A percentile compares a stretch with the other conserved stretches of the same genome.
Evolutionary conservation across 1,284 basidiomycete genomes (phyloP).

Genomic region (Tylopilus orsonianus): DNA sequence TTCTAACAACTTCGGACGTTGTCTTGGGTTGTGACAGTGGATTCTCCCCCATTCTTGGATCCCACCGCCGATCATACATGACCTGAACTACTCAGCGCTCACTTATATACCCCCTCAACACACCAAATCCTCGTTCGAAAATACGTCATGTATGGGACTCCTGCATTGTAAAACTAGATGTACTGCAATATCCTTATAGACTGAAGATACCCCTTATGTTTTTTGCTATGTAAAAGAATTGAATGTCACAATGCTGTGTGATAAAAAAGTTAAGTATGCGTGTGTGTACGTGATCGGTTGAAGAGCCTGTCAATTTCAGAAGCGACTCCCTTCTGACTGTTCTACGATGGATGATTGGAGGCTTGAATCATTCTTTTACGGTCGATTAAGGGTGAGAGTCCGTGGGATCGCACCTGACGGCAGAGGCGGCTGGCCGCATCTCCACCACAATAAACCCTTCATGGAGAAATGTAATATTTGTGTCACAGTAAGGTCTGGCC

Average conservation of each 20-base stretch:
- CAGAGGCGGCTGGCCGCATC: neutral
- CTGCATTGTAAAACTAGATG: slow-evolving; percentile 20
- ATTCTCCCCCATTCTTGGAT: slow-evolving; percentile 24
- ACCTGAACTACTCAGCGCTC: slow-evolving; percentile 6
- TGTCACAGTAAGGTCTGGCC: neutral
- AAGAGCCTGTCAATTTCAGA: neutral
- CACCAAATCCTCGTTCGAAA: neutral
- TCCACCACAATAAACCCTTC: neutral
- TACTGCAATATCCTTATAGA: slow-evolving; percentile 26
- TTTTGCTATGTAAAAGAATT: neutral
- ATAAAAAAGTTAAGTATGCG: neutral
- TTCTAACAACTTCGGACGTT: slow-evolving; percentile 24
- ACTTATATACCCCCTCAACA: neutral
- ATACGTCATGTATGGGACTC: slow-evolving; percentile 9
- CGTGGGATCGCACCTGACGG: neutral
- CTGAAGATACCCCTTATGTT: slow-evolving; percentile 25
- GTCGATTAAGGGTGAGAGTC: slow-evolving; percentile 1
- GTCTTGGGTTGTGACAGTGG: slow-evolving; percentile 26
- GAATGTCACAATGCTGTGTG: neutral
- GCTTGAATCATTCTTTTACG: neutral
- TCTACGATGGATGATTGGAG: no score
- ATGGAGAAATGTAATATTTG: slow-evolving; percentile 4
- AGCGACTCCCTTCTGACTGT: neutral
- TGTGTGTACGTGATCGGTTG: slow-evolving; percentile 21
- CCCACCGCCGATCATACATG: slow-evolving; percentile 22